Conservation (phyloP, 1,139 yeast genomes). For the Yueomyces sp. region DNA sequence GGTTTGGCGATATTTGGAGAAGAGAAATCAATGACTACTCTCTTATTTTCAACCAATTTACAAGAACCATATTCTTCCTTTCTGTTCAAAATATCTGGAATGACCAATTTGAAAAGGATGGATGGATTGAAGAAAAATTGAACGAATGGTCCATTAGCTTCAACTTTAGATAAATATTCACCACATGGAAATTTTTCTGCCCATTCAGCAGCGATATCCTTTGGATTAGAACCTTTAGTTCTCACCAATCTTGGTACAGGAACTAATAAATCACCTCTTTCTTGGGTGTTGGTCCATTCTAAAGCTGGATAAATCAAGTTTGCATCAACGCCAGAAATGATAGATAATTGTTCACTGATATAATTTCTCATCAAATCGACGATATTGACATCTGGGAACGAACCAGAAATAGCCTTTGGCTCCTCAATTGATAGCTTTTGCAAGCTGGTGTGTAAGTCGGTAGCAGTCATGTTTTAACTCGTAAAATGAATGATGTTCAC, state of each 20-base stretch:
- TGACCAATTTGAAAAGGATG: constrained; percentile 53
- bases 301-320: constrained; percentile 68
- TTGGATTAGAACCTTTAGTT: constrained; percentile 75
- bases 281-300: constrained; percentile 77
- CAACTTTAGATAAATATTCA: constrained; percentile 53
- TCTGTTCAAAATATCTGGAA: constrained; percentile 59
- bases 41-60: constrained; percentile 66
- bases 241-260: constrained; percentile 83
- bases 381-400: constrained; percentile 18
- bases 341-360: constrained; percentile 65
- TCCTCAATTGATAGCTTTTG: constrained; percentile 12
- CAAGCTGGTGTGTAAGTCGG: constrained; percentile 9
- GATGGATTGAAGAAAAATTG: constrained; percentile 73
- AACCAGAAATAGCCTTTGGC: constrained; percentile 13
- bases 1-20: constrained; percentile 99
- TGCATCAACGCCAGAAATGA: constrained; percentile 60
- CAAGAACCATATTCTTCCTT: constrained; percentile 56
- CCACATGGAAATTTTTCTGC: constrained; percentile 58
- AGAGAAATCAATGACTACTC: constrained; percentile 74
- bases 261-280: constrained; percentile 84
- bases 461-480: constrained; percentile 7
- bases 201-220: constrained; percentile 77
- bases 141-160: constrained; percentile 80
- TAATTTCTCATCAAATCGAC: constrained; percentile 51
- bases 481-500: constrained; percentile 11